Base-by-base conservation (phyloP, 2,329 filamentous ascomycete genomes). In the Mycosphaerella sp. region DNA sequence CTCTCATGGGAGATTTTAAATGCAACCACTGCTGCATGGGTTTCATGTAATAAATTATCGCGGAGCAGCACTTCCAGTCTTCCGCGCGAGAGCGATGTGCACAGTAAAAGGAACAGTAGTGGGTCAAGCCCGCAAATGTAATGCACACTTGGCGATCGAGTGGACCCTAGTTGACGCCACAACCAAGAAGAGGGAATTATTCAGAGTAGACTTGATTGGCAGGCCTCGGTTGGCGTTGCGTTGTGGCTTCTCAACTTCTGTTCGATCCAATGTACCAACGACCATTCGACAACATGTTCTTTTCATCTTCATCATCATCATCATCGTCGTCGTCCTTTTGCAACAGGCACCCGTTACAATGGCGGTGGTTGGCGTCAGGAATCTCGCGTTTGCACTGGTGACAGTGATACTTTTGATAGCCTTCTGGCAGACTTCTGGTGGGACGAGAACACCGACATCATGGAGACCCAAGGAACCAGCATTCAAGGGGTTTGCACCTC, bases 401-500 rank as follows among this genome's bases (percentile, higher is more conserved):
- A 27, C 35, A 21, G 36, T 47, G 7, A 39, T 47, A 6, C 30
- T 47, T 16, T n/a, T 47, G 21, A 47, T 30, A 10, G 18, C 30
- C 12, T 47, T 47, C 25, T 47, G 36, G 21, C 44, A 47, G 12
- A 47, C 44, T 32, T 27, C 34, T 40, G 44, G 44, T 10, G 44
- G 44, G 13, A 47, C 35, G 2, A 39, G 44, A 4, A 25, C 35
- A 17, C 44, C 44, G n/a, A 14, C 25, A 27, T 28, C 34, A 30
- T 47, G 44, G 44, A 28, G 9, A 17, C 44, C 44, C 8, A 40
- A 40, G 9, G 16, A 21, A 9, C 44, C 44, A 27, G 44, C 40
- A 21, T 47, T 47, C 35, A 47, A 47, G 14, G 44, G 44, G 1
- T 47, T 47, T 34, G 44, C 44, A 35, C 44, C 44, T 16, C 27